Base-by-base conservation (phyloP, 2,329 filamentous ascomycete genomes). In the Lomentospora prolificans region DNA sequence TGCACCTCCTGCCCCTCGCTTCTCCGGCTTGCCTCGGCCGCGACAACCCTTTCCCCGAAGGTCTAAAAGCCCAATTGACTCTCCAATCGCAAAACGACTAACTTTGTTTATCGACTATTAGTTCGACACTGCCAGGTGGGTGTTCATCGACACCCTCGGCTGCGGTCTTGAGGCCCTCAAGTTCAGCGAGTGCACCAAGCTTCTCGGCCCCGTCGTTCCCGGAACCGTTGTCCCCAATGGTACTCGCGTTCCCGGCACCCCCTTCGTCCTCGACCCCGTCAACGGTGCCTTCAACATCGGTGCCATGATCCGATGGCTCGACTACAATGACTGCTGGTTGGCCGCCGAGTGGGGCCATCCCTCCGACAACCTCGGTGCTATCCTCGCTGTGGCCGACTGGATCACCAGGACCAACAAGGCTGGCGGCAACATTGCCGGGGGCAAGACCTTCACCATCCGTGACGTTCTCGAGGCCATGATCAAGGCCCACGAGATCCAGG, bases 281-380 rank as follows among this genome's bases (percentile, higher is more conserved):
- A 92, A 92, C 66, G 94, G 87, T 60, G 94, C 94, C 61, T 97
- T 99, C 83, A 97, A 97, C 80, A 97, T 99, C 65, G 94, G 94
- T 65, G 88, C 94, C 66, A 95, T 96, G 86, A 96, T 99, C 76
- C 83, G 94, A 69, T 99, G 94, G 94, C 83, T 99, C 66, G 94
- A 99, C 77, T 99, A 97, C 82, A 99, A 99, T 72, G 94, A 99
- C 81, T 97, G 94, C 83, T 99, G 92, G 94, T 80, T 97, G 61
- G 94, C 92, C 48, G 94, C 94, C 57, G 94, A 99, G 77, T 99
- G 94, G 94, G 94, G 94, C 58, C 94, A 99, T 73, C 94, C 94
- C 60, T 96, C 91, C 3, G 94, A 99, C 78, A 99, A 99, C 79
- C 74, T 99, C 64, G 94, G 94, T 60, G 94, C 92, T 66, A 99